Base-by-base conservation (phyloP, 257 asterid genomes). In the Linaria vulgaris region DNA sequence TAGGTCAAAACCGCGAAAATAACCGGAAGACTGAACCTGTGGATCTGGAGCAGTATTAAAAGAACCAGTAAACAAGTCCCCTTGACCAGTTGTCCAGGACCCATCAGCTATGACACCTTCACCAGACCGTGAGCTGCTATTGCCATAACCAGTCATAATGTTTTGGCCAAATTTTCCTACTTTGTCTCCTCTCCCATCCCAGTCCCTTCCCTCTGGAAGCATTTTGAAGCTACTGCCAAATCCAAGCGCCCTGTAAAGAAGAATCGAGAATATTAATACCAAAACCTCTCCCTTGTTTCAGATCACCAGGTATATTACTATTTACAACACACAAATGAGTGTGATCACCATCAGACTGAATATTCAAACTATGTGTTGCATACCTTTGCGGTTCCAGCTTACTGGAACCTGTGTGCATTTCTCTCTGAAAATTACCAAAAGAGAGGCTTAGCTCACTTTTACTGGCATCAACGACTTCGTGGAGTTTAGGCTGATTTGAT, bases 381-480 rank as follows among this genome's bases (percentile, higher is more conserved):
- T 75, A 77, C 59, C 72, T 72, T 72, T 67, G 80, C 58, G 62
- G 72, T 41, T 70, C 69, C 69, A 66, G 70, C 56, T 52, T 72
- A 59, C 70, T 72, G 47, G 82, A 67, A 67, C 78, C 15, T 37
- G 49, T 11, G 38, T 57, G 48, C 63, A 57, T 13, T 57, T 23
- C 63, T n/a, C 12, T 57, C 15, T 34, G 63, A 57, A 56, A 19
- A 56, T 21, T n/a, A 56, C 13, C 27, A 68, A 77, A 88, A 57
- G 88, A 75, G 72, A 85, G 91, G 67, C 82, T 83, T 16, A 83
- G 83, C 64, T 76, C 89, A 64, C 73, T 78, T 55, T 71, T 76
- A 56, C 81, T 58, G n/a, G 74, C 48, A 57, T 69, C 63, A 17
- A 62, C 82, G 49, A 63, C 20, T 49, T 69, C 77, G 67, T 54